Evolutionary conservation across 345 rosid species (phyloP).

Genomic region (Pugionium dolabratum): DNA sequence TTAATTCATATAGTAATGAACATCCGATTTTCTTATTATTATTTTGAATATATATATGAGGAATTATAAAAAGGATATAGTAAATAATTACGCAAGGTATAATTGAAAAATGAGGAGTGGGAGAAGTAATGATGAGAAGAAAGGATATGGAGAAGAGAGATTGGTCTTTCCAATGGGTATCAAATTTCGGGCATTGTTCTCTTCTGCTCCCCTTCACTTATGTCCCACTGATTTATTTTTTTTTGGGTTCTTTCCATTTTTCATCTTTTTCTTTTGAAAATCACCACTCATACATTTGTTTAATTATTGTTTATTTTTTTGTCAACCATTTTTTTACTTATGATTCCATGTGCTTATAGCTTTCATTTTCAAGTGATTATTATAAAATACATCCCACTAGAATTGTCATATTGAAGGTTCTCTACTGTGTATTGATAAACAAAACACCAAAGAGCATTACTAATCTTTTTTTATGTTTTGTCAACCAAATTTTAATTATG

Average conservation of each 20-base stretch:
- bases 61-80: neutral
- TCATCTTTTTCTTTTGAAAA: neutral
- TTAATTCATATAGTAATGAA: no score
- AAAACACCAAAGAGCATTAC: no score
- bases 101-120: slow-evolving; percentile 43
- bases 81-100: slow-evolving; percentile 16
- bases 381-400: no score
- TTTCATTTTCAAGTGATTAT: no score
- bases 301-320: neutral
- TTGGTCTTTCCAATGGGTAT: slow-evolving; percentile 47
- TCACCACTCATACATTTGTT: neutral
- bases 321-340: slow-evolving; percentile 17
- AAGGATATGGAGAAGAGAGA: slow-evolving; percentile 41
- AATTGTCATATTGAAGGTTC: no score
- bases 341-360: neutral
- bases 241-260: slow-evolving; percentile 21
- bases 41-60: no score
- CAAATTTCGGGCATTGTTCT: slow-evolving; percentile 54
- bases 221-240: slow-evolving; percentile 34
- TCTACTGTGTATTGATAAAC: no score
- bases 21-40: no score
- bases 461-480: no score
- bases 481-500: slow-evolving; percentile 28
- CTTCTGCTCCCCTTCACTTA: slow-evolving; percentile 47
- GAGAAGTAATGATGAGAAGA: slow-evolving; percentile 62